These are phyloP conservation scores for Clitocybe nebularis DNA, from an alignment of 1,284 basidiomycete species.

Conservation along the genomic window DNA sequence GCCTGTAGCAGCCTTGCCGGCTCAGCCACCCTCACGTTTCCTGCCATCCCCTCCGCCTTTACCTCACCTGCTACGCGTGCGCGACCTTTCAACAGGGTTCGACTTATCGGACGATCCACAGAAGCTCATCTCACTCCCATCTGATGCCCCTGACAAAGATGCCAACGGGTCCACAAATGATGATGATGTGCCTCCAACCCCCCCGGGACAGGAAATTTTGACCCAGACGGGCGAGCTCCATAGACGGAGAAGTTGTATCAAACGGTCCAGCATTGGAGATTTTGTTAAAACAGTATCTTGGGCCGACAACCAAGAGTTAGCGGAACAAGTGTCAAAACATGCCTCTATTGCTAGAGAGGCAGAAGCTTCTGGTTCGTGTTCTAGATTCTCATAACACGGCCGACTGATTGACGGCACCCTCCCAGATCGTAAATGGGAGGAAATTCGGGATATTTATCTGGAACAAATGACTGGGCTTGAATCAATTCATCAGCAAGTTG, in stretches of 20 bases:
- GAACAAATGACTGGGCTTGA: constrained; percentile 58
- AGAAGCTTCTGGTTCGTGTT: constrained; percentile 49
- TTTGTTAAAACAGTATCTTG: constrained; percentile 67
- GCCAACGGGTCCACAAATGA: constrained; percentile 5
- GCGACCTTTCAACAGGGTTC: constrained; percentile 17
- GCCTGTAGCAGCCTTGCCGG: constrained; percentile 1
- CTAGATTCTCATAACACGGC: background rate
- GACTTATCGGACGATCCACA: constrained; percentile 20
- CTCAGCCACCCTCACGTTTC: constrained; percentile 10
- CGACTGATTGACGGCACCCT: constrained; percentile 5
- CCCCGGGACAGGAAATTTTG: constrained; percentile 5
- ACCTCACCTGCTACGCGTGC: constrained; percentile 22
- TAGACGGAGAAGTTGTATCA: constrained; percentile 59
- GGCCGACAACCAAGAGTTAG: constrained; percentile 63
- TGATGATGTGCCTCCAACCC: constrained; percentile 3
- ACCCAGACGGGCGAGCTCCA: constrained; percentile 25
- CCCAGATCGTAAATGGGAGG: constrained; percentile 52
- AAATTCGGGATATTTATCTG: constrained; percentile 49
- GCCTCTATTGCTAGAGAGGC: constrained; percentile 48
- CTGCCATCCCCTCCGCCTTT: constrained; percentile 25
- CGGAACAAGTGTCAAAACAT: constrained; percentile 53
- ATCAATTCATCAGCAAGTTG: constrained; percentile 49
- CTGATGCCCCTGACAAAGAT: background rate
- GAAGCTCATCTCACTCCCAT: constrained; percentile 12
- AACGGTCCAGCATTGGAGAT: constrained; percentile 52